Base-by-base conservation (phyloP, 2,329 filamentous ascomycete genomes). In the Calonectria naviculata region DNA sequence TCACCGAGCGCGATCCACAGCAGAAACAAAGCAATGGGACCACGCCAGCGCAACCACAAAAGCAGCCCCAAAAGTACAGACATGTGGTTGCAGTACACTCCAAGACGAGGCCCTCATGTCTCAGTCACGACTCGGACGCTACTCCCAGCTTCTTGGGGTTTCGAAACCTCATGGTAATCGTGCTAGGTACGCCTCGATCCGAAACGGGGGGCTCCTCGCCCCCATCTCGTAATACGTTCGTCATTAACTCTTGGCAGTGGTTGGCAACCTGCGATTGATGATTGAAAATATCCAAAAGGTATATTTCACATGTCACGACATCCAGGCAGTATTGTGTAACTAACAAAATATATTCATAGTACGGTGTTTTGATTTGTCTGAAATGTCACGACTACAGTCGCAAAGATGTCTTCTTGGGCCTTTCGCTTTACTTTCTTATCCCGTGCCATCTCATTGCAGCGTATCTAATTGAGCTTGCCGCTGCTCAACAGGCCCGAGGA, bases 251-350 rank as follows among this genome's bases (percentile, higher is more conserved):
- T 71, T 62, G 49, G 44, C 71, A 95, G 94, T 98, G 79, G 95
- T 96, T 61, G 97, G 95, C 78, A 99, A 99, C 81, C 84, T 99
- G 63, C 92, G 97, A 74, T 88, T 99, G 79, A 94, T 98, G 86
- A 95, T 99, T 80, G 97, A 98, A 84, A 99, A 99, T 81, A 94
- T 96, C 76, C 94, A 96, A 87, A 98, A 98, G 89, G 94, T 94
- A 81, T 72, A 74, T 74, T 65, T 26, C 21, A 9, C 28, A 42
- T 21, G 28, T 21, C 19, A 12, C 26, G 12, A 17, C 21, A 58
- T 6, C n/a, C n/a, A 19, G 24, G 12, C 34, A 58, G 13, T 1
- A 17, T 24, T 9, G 26, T 58, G 34, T 17, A 46, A 62, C 28
- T 36, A 38, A 65, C 6, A 21, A 19, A 26, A 49, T 71, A 77